Evolutionary conservation across 805 yeast species (phyloP).

Genomic region (Henningerozyma blattae): DNA sequence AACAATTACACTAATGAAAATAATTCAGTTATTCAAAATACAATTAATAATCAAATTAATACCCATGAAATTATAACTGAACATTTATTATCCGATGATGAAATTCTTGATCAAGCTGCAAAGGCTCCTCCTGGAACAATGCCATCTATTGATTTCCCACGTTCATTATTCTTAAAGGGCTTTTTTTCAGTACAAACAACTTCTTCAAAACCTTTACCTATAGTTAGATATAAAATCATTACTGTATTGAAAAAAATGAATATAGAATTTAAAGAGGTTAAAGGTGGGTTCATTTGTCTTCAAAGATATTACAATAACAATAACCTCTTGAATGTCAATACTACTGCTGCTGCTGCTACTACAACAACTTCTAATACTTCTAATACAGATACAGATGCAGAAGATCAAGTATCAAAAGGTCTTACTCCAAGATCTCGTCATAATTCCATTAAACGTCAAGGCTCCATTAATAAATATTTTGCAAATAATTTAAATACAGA

Average conservation of each 20-base stretch:
- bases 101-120: constrained; percentile 36
- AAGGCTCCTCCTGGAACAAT: constrained; percentile 63
- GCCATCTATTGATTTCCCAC: constrained; percentile 92
- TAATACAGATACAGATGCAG: background rate
- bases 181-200: constrained; percentile 93
- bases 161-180: constrained; percentile 82
- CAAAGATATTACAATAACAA: constrained; percentile 26
- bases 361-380: constrained; percentile 2
- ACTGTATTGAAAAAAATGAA: constrained; percentile 63
- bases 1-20: background rate
- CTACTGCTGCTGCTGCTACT: constrained; percentile 1
- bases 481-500: background rate
- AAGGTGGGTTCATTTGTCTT: constrained; percentile 85
- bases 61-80: background rate
- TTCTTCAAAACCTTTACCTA: constrained; percentile 82
- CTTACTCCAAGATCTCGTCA: background rate
- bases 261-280: constrained; percentile 76
- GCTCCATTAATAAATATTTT: constrained; percentile 16
- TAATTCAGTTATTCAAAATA: background rate
- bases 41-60: background rate
- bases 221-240: constrained; percentile 75
- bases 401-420: no score
- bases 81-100: constrained; percentile 33
- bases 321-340: constrained; percentile 12
- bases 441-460: constrained; percentile 13